These are phyloP conservation scores for Golubevia pallescens DNA, from an alignment of 1,284 basidiomycete species.

Conservation along the genomic window DNA sequence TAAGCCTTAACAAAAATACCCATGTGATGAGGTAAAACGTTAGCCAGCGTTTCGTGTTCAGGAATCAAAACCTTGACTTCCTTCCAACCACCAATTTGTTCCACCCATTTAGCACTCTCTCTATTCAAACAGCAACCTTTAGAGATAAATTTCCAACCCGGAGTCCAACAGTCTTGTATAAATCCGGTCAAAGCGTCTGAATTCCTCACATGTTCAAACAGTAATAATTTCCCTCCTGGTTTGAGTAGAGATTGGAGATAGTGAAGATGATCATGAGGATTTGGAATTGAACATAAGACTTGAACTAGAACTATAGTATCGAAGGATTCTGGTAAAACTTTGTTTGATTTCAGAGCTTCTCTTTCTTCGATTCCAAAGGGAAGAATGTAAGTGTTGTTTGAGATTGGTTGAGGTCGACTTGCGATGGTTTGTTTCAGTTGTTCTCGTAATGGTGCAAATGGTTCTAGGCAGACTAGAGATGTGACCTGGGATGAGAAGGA, in stretches of 20 bases:
- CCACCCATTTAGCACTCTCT: conserved; percentile 23
- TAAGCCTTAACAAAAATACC: too few relatives aligned
- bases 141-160: conserved; percentile 26
- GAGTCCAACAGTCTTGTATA: conserved; percentile 25
- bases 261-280: conserved; percentile 31
- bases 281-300: conserved; percentile 38
- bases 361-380: conserved; percentile 20
- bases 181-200: conserved; percentile 16
- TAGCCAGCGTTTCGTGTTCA: conserved; percentile 6
- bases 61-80: conserved; percentile 24
- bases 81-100: conserved; percentile 33
- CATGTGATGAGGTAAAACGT: too few relatives aligned
- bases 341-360: conserved; percentile 8
- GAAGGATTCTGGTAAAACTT: conserved; percentile 21
- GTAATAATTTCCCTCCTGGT: conserved; percentile 36
- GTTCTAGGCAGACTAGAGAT: not conserved
- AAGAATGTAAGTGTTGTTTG: conserved; percentile 23
- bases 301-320: conserved; percentile 50
- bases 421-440: conserved; percentile 16
- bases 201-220: conserved; percentile 45
- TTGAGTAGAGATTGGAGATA: conserved; percentile 31
- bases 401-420: not conserved
- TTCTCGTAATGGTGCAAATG: conserved; percentile 11
- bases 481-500: not conserved
- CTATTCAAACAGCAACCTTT: conserved; percentile 32